phyloP scores from a whole-genome alignment of 352 stramenopile genomes.

The Thalassiosira allenii region DNA sequence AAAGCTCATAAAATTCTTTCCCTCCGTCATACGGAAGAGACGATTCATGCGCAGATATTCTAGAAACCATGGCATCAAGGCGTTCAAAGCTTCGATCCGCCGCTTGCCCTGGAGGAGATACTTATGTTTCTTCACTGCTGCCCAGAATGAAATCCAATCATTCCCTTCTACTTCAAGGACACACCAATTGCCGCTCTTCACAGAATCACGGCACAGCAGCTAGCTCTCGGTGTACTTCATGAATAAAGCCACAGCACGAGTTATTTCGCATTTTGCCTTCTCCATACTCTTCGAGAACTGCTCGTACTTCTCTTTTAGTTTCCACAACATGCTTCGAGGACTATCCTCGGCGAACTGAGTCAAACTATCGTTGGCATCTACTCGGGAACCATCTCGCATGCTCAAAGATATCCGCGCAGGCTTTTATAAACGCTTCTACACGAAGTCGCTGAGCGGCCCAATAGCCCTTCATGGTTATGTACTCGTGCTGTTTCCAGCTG shows the following conservation, averaged over 20 bases:
- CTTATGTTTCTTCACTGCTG: neutral
- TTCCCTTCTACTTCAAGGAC: conserved; percentile 18
- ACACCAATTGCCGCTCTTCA: neutral
- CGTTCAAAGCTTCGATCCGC: conserved; percentile 7
- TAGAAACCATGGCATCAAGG: neutral
- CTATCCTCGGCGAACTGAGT: too few species aligned
- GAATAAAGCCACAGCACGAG: conserved; percentile 1
- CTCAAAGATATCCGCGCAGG: too few species aligned
- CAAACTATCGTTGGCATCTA: too few species aligned
- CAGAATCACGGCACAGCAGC: neutral
- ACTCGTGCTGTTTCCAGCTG: conserved; percentile 5
- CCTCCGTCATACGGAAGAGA: conserved; percentile 4
- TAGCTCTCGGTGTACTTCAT: conserved; percentile 1
- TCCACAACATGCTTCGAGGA: neutral
- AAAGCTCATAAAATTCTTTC: neutral
- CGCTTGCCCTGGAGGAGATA: conserved; percentile 6
- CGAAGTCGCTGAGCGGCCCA: neutral
- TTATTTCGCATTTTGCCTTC: neutral
- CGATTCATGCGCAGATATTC: conserved; percentile 11
- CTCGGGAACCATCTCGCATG: too few species aligned
- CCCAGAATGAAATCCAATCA: conserved; percentile 22
- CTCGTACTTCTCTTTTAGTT: neutral
- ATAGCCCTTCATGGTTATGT: conserved; percentile 8
- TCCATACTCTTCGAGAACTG: neutral
- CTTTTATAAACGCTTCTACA: neutral